Evolutionary conservation across 371 early-diverging fungal genomes (phyloP).

Genomic region (Funneliformis caledonium): DNA sequence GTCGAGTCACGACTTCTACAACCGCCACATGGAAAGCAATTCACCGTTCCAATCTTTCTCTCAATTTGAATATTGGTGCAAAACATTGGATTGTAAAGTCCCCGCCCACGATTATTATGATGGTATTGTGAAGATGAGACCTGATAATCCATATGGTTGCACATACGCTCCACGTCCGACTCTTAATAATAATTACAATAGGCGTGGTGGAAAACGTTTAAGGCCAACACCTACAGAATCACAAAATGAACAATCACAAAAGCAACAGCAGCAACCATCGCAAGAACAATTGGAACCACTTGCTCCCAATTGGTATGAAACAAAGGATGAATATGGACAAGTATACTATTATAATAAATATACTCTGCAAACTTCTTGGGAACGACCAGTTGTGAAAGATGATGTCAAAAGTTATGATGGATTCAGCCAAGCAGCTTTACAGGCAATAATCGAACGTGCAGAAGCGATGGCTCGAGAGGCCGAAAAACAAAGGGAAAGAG

Average conservation of each 20-base stretch:
- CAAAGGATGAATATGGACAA: conserved; percentile 13
- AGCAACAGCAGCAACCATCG: not conserved
- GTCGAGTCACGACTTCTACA: conserved; percentile 7
- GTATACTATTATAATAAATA: conserved; percentile 25
- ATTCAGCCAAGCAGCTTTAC: not conserved
- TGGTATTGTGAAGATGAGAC: not conserved
- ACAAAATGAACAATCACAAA: not conserved
- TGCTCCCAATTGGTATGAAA: conserved; percentile 30
- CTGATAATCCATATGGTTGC: not conserved
- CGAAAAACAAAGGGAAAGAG: not conserved
- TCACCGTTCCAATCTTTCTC: conserved; percentile 3
- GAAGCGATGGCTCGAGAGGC: not conserved
- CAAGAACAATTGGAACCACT: conserved; percentile 14
- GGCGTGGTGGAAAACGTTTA: not conserved
- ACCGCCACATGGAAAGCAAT: conserved; percentile 3
- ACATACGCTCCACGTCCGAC: not conserved
- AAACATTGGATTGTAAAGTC: not conserved
- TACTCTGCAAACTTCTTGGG: conserved; percentile 18
- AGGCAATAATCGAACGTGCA: conserved; percentile 28
- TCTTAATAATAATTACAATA: not conserved
- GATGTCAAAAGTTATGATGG: conserved; percentile 19
- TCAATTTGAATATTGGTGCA: conserved; percentile 15
- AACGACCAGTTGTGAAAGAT: conserved; percentile 19
- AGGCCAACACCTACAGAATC: not conserved
- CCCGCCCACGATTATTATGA: conserved; percentile 2